phyloP scores from a whole-genome alignment of 305 asterid species.

The Lippia alba region DNA sequence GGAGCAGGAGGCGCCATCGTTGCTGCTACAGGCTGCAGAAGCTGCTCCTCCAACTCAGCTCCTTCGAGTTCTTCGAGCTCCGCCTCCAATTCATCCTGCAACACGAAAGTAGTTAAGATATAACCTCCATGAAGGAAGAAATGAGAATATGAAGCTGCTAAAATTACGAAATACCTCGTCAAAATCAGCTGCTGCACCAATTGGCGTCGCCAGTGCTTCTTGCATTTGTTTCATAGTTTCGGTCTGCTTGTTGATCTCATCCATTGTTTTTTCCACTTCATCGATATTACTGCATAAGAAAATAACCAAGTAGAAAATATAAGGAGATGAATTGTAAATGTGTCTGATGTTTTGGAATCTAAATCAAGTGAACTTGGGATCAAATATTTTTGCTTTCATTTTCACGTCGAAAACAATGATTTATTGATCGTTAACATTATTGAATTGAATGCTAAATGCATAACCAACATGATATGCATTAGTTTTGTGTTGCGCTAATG shows the following conservation, averaged over 20 bases:
- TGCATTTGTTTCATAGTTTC: constrained; percentile 60
- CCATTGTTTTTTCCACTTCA: constrained; percentile 60
- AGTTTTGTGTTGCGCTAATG: background rate
- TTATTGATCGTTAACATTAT: too few relatives aligned
- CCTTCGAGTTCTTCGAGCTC: constrained; percentile 67
- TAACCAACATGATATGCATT: too few relatives aligned
- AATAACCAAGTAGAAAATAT: constrained; percentile 25
- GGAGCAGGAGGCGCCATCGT: constrained; percentile 46
- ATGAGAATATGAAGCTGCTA: constrained; percentile 7
- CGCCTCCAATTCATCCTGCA: constrained; percentile 64
- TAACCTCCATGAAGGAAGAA: background rate
- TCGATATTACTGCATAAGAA: constrained; percentile 45
- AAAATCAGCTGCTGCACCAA: constrained; percentile 59
- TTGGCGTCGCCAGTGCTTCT: constrained; percentile 53
- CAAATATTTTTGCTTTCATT: too few relatives aligned
- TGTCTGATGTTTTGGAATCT: background rate
- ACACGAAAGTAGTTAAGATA: constrained; percentile 7
- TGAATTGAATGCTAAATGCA: too few relatives aligned
- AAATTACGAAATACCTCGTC: constrained; percentile 42
- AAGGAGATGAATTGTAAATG: constrained; percentile 7
- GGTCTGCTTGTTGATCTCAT: constrained; percentile 55
- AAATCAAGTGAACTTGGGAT: too few relatives aligned
- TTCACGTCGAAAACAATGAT: background rate
- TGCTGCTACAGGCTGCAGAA: constrained; percentile 52
- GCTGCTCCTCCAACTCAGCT: constrained; percentile 64